Conservation (phyloP, 2,329 filamentous ascomycete genomes). For the Ophiostoma angusticollis region DNA sequence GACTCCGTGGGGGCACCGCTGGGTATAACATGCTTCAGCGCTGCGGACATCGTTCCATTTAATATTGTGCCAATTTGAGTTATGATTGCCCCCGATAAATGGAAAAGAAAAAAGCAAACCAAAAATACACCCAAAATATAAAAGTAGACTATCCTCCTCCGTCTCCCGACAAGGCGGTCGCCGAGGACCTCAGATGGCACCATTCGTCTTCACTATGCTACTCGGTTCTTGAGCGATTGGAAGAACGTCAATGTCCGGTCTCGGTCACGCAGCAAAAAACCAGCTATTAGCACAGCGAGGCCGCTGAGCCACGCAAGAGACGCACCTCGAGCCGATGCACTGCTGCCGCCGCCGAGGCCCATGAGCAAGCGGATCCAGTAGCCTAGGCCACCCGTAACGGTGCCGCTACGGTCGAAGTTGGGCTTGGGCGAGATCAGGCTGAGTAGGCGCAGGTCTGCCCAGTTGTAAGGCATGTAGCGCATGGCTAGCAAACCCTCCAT, state of each 20-base stretch:
- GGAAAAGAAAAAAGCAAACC: too few relatives aligned
- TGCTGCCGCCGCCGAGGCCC: constrained; percentile 36
- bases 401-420: constrained; percentile 50
- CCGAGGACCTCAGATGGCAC: neutral
- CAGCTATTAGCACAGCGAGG: constrained; percentile 25
- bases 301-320: constrained; percentile 35
- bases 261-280: constrained; percentile 18
- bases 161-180: too few relatives aligned
- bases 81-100: too few relatives aligned
- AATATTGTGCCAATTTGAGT: too few relatives aligned
- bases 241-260: constrained; percentile 3
- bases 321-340: constrained; percentile 36
- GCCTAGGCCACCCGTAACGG: constrained; percentile 33
- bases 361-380: constrained; percentile 43
- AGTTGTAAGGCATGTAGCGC: constrained; percentile 52
- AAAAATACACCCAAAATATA: neutral
- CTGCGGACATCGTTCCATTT: too few relatives aligned
- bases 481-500: constrained; percentile 53
- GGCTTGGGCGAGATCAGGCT: constrained; percentile 34
- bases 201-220: neutral
- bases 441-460: constrained; percentile 31
- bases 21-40: too few relatives aligned
- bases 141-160: neutral
- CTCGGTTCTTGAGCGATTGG: constrained; percentile 2
- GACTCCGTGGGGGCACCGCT: too few relatives aligned